Conservation (phyloP, 352 stramenopile genomes). For the Globisporangium parvum region DNA sequence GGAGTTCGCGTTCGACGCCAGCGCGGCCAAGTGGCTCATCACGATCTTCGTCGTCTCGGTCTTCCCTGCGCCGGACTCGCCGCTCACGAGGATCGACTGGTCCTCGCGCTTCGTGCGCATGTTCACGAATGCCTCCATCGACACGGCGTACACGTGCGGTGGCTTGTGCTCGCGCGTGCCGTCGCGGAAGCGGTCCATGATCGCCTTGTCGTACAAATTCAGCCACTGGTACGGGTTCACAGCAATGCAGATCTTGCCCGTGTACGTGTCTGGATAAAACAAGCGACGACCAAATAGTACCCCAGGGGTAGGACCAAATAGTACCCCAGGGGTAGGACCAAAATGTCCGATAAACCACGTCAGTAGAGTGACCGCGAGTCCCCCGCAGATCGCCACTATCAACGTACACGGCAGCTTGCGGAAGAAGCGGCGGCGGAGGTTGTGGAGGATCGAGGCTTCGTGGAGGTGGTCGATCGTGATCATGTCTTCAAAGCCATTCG, state of each 20-base stretch:
- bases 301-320: background rate
- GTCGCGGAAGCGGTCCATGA: constrained; percentile 73
- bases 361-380: background rate
- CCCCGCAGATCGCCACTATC: background rate
- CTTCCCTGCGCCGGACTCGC: constrained; percentile 94
- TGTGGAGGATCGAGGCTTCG: constrained; percentile 84
- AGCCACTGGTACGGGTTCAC: constrained; percentile 88
- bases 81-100: constrained; percentile 94
- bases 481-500: constrained; percentile 80
- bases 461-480: constrained; percentile 85
- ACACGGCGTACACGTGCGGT: constrained; percentile 83
- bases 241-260: constrained; percentile 83
- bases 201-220: constrained; percentile 66
- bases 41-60: constrained; percentile 97
- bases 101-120: constrained; percentile 74
- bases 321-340: background rate
- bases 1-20: constrained; percentile 75
- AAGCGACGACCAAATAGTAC: too few species aligned
- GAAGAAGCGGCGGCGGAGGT: constrained; percentile 74
- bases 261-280: constrained; percentile 62
- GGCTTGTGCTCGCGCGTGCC: constrained; percentile 64
- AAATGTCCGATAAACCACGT: constrained; percentile 2
- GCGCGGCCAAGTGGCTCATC: constrained; percentile 89
- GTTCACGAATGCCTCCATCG: constrained; percentile 83
- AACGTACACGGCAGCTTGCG: constrained; percentile 65